Base-by-base conservation (phyloP, 352 stramenopile genomes). In the Globisporangium acanthophoron region DNA sequence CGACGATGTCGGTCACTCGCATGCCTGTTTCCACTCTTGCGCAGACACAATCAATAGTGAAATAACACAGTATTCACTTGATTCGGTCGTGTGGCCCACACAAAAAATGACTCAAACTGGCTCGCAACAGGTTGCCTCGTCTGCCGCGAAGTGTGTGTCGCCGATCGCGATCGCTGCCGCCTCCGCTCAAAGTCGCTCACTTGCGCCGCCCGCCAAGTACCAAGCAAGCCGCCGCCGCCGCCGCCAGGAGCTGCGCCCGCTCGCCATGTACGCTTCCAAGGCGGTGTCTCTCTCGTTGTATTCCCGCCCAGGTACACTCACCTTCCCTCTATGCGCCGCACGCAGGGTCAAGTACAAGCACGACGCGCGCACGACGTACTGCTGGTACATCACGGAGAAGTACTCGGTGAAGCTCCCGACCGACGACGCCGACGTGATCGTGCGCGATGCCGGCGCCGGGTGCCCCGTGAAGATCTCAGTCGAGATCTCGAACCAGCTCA, bases 351-450 rank as follows among this genome's bases (percentile, higher is more conserved):
- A 61, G 52, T 90, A 84, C 65, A 88, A 86, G 58, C 85, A 90
- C 61, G 82, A 92, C 68, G 73, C 64, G 47, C 82, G 66, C 61
- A 92, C 82, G 35, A 92, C 82, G 47, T 90, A 92, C 70, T 92
- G 82, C 68, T 92, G 89, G 65, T 89, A 87, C 66, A 69, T 87
- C 16, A 64, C 67, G 21, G 69, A 86, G 12, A 83, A 79, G 59
- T 88, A 88, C 63, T 79, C 74, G 37, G 59, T 65, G 52, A 59
- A 85, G 52, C 58, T 78, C 40, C 76, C 78, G 21, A 56, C 29
- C n/a, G 58, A 64, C 52, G 52, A 78, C 49, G 67, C 73, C 58
- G 49, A 85, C 61, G 62, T 88, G 33, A 47, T 89, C 27, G 62
- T 69, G 40, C 46, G 62, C 41, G 70, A 69, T 54, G 64, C 67